These are phyloP conservation scores for Annona cherimola DNA, from an alignment of 164 flowering plant genomes.

Conservation along the genomic window DNA sequence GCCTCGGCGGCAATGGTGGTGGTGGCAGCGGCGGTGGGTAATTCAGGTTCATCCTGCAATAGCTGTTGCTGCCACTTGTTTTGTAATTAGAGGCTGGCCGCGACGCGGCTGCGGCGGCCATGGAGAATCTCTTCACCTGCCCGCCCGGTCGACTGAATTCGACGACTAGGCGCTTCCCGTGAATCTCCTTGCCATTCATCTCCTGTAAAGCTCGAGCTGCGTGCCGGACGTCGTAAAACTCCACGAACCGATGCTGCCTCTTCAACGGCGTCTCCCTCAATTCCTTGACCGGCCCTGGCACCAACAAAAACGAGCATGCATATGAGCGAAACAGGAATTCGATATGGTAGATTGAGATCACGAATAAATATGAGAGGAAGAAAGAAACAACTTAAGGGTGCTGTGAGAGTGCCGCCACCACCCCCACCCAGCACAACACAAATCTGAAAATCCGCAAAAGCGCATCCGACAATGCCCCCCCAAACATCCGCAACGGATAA, in stretches of 20 bases:
- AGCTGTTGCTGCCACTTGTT: no score
- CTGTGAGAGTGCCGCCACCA: background rate
- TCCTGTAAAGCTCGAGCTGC: slow-evolving; percentile 59
- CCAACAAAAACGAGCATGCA: background rate
- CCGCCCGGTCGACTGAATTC: slow-evolving; percentile 88
- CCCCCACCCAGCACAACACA: no score
- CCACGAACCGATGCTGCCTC: slow-evolving; percentile 62
- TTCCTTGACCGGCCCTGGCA: slow-evolving; percentile 69
- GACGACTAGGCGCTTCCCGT: slow-evolving; percentile 48
- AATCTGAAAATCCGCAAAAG: background rate
- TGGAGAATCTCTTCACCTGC: slow-evolving; percentile 26
- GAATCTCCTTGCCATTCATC: slow-evolving; percentile 68
- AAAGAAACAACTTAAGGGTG: background rate
- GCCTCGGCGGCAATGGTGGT: slow-evolving; percentile 5
- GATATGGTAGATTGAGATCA: background rate
- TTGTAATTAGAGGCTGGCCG: background rate
- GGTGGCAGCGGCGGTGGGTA: slow-evolving; percentile 11
- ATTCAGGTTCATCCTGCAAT: background rate
- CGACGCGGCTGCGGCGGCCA: background rate
- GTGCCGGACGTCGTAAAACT: slow-evolving; percentile 71
- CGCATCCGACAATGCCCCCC: background rate
- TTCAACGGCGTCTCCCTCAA: slow-evolving; percentile 76
- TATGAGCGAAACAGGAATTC: background rate
- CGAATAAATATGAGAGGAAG: background rate
- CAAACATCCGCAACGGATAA: background rate